phyloP scores from a whole-genome alignment of 768 basidiomycete genomes.

The Galerina sulciceps region DNA sequence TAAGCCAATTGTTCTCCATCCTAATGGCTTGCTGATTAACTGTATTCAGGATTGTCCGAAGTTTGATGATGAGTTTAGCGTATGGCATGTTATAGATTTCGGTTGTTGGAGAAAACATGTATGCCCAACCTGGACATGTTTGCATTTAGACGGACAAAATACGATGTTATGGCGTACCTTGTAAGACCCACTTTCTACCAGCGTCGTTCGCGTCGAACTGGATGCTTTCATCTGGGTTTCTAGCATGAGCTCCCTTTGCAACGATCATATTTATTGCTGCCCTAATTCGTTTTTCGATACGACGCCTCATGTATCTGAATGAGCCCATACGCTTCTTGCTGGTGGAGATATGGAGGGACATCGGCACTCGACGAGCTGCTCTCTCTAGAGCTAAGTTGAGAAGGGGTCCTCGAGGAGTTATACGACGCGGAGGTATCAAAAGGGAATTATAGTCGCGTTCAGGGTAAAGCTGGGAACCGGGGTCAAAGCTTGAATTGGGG shows the following conservation, averaged over 20 bases:
- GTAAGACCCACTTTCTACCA: conserved; percentile 33
- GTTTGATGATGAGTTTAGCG: conserved; percentile 36
- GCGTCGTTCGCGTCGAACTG: conserved; percentile 25
- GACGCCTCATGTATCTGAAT: conserved; percentile 32
- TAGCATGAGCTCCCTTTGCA: conserved; percentile 40
- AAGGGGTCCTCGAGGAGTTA: conserved; percentile 7
- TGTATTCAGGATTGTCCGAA: conserved; percentile 33
- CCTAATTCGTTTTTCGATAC: conserved; percentile 39
- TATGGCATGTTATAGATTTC: conserved; percentile 50
- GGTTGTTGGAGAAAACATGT: conserved; percentile 41
- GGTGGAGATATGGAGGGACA: conserved; percentile 40
- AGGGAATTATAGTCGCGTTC: conserved; percentile 12
- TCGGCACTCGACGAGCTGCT: conserved; percentile 27
- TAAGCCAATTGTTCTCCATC: conserved; percentile 20
- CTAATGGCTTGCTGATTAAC: conserved; percentile 8
- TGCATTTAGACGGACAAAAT: neutral
- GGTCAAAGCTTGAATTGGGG: neutral
- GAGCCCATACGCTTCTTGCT: conserved; percentile 40
- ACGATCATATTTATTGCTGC: conserved; percentile 43
- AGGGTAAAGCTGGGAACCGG: conserved; percentile 18
- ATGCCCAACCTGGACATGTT: conserved; percentile 51
- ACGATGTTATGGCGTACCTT: conserved; percentile 27
- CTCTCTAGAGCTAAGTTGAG: conserved; percentile 16
- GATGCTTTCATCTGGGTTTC: conserved; percentile 7
- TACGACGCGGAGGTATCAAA: conserved; percentile 16